Conservation (phyloP, 225 moss, liverwort and hornwort species). For the Lunularia cruciata region DNA sequence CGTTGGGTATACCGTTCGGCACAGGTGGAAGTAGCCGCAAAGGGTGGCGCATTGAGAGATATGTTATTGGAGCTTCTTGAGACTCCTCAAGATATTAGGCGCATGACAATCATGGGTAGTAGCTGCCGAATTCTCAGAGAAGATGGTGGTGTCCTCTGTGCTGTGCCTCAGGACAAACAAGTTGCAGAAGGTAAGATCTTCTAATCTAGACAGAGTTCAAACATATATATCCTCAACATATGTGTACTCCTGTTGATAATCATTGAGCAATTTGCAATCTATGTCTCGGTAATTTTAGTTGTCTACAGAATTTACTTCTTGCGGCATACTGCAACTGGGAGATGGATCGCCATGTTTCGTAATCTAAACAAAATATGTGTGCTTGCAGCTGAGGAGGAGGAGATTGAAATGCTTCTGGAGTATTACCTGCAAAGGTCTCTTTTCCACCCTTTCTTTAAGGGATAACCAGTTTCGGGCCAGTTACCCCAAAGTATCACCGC, state of each 20-base stretch:
- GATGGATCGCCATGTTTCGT: neutral
- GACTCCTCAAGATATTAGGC: conserved; percentile 84
- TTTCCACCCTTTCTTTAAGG: too few relatives aligned
- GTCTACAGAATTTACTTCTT: too few relatives aligned
- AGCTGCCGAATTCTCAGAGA: conserved; percentile 52
- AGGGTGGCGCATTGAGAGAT: conserved; percentile 91
- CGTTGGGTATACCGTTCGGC: too few relatives aligned
- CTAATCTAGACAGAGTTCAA: neutral
- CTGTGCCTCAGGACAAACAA: conserved; percentile 66
- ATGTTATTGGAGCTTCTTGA: conserved; percentile 96
- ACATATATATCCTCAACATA: too few relatives aligned
- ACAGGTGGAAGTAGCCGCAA: conserved; percentile 93
- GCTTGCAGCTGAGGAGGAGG: conserved; percentile 90
- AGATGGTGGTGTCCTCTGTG: conserved; percentile 63
- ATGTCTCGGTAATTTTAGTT: neutral
- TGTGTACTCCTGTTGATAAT: too few relatives aligned
- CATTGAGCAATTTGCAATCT: too few relatives aligned
- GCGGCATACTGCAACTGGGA: too few relatives aligned
- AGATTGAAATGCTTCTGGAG: conserved; percentile 98
- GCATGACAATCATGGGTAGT: conserved; percentile 92
- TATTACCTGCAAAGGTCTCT: conserved; percentile 93
- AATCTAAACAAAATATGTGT: neutral
- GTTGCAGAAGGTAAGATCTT: conserved; percentile 66
- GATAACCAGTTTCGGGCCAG: too few relatives aligned
- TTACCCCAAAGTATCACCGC: too few relatives aligned